A percentile compares a stretch with the other conserved stretches of the same genome.
Evolutionary conservation across 768 basidiomycete genomes (phyloP).

Genomic region (Calocybe gangraenosa): DNA sequence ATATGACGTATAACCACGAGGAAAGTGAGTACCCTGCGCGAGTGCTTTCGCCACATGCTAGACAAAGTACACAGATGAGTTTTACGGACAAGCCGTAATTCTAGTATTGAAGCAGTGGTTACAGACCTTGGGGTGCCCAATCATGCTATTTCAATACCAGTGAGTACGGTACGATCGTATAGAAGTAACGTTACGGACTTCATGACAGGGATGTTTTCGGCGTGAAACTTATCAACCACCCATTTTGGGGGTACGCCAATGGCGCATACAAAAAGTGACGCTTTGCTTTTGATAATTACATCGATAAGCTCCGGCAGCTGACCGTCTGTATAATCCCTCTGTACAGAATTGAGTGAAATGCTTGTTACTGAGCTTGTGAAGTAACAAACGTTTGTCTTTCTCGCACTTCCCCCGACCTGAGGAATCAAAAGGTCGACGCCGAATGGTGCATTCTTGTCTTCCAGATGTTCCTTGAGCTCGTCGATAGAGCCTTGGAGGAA

Average conservation of each 20-base stretch:
- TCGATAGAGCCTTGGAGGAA: constrained; percentile 63
- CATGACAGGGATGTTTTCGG: constrained; percentile 78
- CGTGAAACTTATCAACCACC: constrained; percentile 77
- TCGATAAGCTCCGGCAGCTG: constrained; percentile 75
- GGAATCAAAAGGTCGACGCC: constrained; percentile 85
- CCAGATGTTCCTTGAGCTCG: constrained; percentile 70
- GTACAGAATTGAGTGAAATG: background rate
- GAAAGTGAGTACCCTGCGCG: constrained; percentile 47
- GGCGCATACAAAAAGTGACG: constrained; percentile 78
- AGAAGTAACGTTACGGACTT: constrained; percentile 48
- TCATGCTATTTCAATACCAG: constrained; percentile 50
- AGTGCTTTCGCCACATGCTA: constrained; percentile 75
- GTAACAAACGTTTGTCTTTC: constrained; percentile 67
- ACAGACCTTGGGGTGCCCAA: constrained; percentile 77
- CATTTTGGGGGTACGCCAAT: constrained; percentile 83
- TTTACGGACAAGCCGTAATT: no score
- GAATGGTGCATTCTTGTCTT: constrained; percentile 72
- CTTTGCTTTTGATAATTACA: constrained; percentile 70
- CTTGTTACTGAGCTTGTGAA: constrained; percentile 5
- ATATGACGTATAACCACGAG: background rate
- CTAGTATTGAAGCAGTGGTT: background rate
- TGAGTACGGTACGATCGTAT: constrained; percentile 4
- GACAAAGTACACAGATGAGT: background rate
- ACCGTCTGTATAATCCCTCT: constrained; percentile 69
- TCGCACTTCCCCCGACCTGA: constrained; percentile 74